A percentile compares a stretch with the other conserved stretches of the same genome.
phyloP scores from a whole-genome alignment of 169 alveolate species.

The Eimeria acervulina region DNA sequence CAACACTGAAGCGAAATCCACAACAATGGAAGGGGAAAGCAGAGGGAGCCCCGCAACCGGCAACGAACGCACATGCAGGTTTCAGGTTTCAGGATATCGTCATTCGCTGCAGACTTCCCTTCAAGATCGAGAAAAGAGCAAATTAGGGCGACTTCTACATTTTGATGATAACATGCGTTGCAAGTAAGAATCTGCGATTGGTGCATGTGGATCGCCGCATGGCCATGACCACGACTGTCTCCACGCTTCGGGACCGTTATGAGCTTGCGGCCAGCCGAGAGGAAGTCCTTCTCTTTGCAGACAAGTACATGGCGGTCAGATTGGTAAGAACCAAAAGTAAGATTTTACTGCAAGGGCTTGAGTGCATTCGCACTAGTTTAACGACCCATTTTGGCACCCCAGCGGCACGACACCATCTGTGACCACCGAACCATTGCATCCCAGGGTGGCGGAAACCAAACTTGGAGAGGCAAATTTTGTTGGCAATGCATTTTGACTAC shows the following conservation, averaged over 20 bases:
- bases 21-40: not conserved
- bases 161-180: too few relatives aligned
- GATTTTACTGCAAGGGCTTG: not conserved
- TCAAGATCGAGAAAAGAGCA: not conserved
- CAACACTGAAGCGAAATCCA: not conserved
- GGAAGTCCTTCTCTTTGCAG: not conserved
- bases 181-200: not conserved
- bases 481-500: not conserved
- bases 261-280: not conserved
- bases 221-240: not conserved
- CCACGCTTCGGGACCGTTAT: not conserved
- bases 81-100: not conserved
- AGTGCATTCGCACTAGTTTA: not conserved
- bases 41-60: conserved; percentile 48
- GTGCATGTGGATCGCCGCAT: not conserved
- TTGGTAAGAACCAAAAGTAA: not conserved
- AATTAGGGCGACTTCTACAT: not conserved
- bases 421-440: not conserved
- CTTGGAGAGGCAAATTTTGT: not conserved
- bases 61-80: conserved; percentile 14
- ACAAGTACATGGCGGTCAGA: not conserved
- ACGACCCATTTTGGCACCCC: not conserved
- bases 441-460: not conserved
- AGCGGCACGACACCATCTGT: not conserved
- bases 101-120: not conserved